A percentile compares a stretch with the other conserved stretches of the same genome.
Conservation (phyloP, 805 yeast species). For the Suhomyces emberorum region DNA sequence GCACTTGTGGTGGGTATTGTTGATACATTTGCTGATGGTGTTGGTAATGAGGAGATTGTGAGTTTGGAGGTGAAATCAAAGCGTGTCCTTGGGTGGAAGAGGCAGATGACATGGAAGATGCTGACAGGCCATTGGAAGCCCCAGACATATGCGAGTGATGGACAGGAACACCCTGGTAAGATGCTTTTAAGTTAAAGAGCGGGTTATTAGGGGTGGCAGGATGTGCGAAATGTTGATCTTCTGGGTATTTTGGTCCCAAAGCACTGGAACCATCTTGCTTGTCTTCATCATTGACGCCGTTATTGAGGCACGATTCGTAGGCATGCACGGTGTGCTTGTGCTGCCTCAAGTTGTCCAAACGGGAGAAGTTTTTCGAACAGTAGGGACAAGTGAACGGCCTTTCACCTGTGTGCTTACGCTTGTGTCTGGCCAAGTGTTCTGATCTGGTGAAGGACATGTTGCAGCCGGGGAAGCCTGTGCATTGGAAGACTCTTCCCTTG, state of each 20-base stretch:
- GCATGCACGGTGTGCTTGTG: constrained; percentile 75
- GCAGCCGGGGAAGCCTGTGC: constrained; percentile 84
- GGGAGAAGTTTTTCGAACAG: constrained; percentile 72
- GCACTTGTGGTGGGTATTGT: constrained; percentile 6
- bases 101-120: not conserved
- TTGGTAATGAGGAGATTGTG: constrained; percentile 21
- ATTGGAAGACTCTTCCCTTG: constrained; percentile 71
- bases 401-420: constrained; percentile 92
- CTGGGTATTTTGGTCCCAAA: not conserved
- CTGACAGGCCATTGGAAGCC: too few species aligned
- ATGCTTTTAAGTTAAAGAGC: constrained; percentile 5
- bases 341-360: constrained; percentile 86
- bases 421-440: constrained; percentile 89
- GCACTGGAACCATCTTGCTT: not conserved
- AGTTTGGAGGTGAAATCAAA: constrained; percentile 26
- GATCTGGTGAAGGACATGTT: constrained; percentile 85
- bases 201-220: constrained; percentile 12
- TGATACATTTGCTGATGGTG: constrained; percentile 5
- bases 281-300: constrained; percentile 4
- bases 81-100: not conserved
- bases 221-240: constrained; percentile 2
- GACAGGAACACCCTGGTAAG: not conserved
- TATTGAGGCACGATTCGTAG: constrained; percentile 28
- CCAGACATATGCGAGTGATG: constrained; percentile 1
- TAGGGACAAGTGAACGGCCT: constrained; percentile 86